Evolutionary conservation across 2,329 filamentous ascomycete species (phyloP).

Genomic region (Elsinoe necatrix): DNA sequence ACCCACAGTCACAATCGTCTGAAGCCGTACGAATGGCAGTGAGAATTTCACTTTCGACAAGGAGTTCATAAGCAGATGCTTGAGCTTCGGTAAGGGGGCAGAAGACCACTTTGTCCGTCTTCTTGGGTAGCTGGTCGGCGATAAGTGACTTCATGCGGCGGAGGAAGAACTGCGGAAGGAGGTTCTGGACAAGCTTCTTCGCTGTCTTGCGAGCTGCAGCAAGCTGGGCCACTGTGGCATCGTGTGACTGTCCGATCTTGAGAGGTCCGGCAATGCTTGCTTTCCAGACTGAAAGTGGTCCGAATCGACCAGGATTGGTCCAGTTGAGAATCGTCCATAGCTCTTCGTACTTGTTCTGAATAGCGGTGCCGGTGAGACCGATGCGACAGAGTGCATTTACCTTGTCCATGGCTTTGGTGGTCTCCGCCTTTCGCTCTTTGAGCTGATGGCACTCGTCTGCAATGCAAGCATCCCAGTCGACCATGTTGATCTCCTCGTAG

Average conservation of each 20-base stretch:
- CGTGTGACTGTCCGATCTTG: conserved; percentile 82
- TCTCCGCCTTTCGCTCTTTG: conserved; percentile 69
- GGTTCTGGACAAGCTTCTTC: conserved; percentile 72
- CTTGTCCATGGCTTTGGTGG: conserved; percentile 78
- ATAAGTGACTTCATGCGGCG: conserved; percentile 90
- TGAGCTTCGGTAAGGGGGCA: conserved; percentile 82
- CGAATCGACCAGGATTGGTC: conserved; percentile 74
- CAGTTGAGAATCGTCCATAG: conserved; percentile 94
- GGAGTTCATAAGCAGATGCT: conserved; percentile 70
- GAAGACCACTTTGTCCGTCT: conserved; percentile 89
- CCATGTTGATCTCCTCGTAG: conserved; percentile 66
- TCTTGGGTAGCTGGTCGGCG: conserved; percentile 85
- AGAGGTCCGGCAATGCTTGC: conserved; percentile 69
- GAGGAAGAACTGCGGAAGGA: conserved; percentile 83
- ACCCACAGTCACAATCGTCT: conserved; percentile 61
- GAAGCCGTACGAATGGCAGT: conserved; percentile 59
- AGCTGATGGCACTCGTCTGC: conserved; percentile 89
- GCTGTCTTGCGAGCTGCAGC: conserved; percentile 74
- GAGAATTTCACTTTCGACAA: conserved; percentile 65
- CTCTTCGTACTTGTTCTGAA: conserved; percentile 97
- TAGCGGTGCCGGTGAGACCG: conserved; percentile 87
- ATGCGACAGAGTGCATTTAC: conserved; percentile 88
- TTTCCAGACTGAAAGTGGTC: conserved; percentile 66
- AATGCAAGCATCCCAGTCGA: conserved; percentile 88
- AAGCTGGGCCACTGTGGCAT: conserved; percentile 75